phyloP scores from a whole-genome alignment of 2,329 filamentous ascomycete genomes.

The Furcasterigmium sp. region DNA sequence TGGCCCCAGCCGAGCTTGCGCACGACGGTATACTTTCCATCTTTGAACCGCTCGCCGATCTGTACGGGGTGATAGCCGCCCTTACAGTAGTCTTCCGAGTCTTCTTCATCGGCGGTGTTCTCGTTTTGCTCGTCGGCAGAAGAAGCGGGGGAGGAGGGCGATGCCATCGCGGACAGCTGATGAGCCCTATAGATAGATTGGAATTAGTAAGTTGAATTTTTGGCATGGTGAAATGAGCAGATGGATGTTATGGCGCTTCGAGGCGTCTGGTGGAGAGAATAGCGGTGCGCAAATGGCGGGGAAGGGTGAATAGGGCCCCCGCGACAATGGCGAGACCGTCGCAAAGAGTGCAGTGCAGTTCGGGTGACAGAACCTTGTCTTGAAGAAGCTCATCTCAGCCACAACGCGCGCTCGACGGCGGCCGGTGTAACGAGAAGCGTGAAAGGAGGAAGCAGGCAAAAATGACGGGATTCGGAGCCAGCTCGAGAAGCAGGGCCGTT shows the following conservation, averaged over 20 bases:
- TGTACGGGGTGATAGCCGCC: constrained; percentile 95
- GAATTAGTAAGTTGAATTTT: constrained; percentile 6
- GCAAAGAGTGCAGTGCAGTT: constrained; percentile 2
- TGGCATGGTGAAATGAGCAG: too few species aligned
- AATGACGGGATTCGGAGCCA: constrained; percentile 5
- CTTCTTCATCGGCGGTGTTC: constrained; percentile 95
- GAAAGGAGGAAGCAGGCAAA: constrained; percentile 5
- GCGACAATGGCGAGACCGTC: constrained; percentile 3
- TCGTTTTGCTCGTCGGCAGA: constrained; percentile 78
- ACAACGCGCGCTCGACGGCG: constrained; percentile 25
- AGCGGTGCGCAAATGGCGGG: constrained; percentile 3
- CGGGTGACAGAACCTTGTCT: constrained; percentile 29
- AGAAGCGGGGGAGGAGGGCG: constrained; percentile 59
- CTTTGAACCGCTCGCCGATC: constrained; percentile 95
- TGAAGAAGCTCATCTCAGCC: constrained; percentile 37
- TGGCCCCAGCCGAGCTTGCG: constrained; percentile 97
- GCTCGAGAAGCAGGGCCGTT: constrained; percentile 2
- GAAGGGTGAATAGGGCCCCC: constrained; percentile 8
- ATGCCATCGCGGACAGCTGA: constrained; percentile 58
- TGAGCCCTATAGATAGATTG: constrained; percentile 40
- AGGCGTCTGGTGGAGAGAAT: not conserved
- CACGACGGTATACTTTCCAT: constrained; percentile 92
- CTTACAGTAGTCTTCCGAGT: constrained; percentile 99
- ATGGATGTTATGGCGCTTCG: not conserved
- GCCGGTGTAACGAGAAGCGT: constrained; percentile 4